phyloP scores from a whole-genome alignment of 1,139 yeast species.

The Pneumocystis sp. region DNA sequence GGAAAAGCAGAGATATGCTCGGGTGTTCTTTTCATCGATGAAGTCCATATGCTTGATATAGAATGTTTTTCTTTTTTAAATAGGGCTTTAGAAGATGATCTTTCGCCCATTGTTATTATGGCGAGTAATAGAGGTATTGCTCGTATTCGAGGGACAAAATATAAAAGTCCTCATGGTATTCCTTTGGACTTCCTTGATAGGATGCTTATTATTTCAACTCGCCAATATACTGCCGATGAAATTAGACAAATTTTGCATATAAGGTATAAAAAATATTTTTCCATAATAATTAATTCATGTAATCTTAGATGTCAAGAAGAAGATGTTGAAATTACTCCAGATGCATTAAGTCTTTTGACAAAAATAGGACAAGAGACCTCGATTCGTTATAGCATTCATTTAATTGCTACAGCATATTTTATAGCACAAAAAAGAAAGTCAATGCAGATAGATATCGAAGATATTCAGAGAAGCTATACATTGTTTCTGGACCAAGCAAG shows the following conservation, averaged over 20 bases:
- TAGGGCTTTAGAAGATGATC: slow-evolving; percentile 91
- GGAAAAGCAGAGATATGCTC: slow-evolving; percentile 97
- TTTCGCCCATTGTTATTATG: slow-evolving; percentile 95
- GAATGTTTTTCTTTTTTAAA: slow-evolving; percentile 93
- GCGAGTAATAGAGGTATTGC: slow-evolving; percentile 95
- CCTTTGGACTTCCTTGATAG: slow-evolving; percentile 92
- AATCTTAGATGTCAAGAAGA: slow-evolving; percentile 69
- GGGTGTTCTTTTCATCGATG: slow-evolving; percentile 96
- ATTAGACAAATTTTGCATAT: slow-evolving; percentile 72
- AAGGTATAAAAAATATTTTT: slow-evolving; percentile 16
- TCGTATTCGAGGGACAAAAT: slow-evolving; percentile 81
- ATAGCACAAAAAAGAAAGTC: slow-evolving; percentile 71
- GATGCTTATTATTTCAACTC: slow-evolving; percentile 80
- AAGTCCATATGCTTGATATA: slow-evolving; percentile 96
- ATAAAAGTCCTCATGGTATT: slow-evolving; percentile 90
- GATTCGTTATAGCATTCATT: slow-evolving; percentile 81
- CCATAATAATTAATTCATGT: not conserved
- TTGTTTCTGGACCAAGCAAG: slow-evolving; percentile 79
- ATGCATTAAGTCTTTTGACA: slow-evolving; percentile 77
- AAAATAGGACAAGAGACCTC: slow-evolving; percentile 88
- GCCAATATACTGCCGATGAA: slow-evolving; percentile 62
- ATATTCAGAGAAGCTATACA: slow-evolving; percentile 74
- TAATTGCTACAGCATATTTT: slow-evolving; percentile 78
- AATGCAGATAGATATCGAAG: slow-evolving; percentile 55
- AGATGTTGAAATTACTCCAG: slow-evolving; percentile 71